phyloP scores from a whole-genome alignment of 129 eudicot genomes.

The Artemisia tridentata region DNA sequence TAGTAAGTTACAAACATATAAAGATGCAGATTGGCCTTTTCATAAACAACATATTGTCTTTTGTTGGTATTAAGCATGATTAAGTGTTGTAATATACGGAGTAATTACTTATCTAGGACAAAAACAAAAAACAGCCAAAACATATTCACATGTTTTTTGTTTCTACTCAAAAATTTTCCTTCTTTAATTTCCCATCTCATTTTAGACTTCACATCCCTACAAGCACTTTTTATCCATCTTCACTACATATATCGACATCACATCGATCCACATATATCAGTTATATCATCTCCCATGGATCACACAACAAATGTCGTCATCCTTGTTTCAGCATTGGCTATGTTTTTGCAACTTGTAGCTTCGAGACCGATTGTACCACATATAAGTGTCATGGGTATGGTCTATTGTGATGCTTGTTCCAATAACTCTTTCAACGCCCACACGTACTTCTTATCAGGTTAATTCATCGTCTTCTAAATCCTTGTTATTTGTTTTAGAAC shows the following conservation, averaged over 20 bases:
- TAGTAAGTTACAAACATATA: neutral
- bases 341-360: conserved; percentile 38
- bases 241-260: conserved; percentile 2
- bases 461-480: neutral
- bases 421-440: conserved; percentile 64
- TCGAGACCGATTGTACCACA: conserved; percentile 37
- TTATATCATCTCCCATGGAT: conserved; percentile 17
- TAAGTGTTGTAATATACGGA: neutral
- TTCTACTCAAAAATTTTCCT: conserved; percentile 5
- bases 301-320: conserved; percentile 11
- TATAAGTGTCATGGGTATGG: conserved; percentile 83
- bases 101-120: too few relatives aligned
- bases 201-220: conserved; percentile 8
- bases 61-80: conserved; percentile 24
- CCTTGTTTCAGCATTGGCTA: conserved; percentile 12
- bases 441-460: conserved; percentile 86
- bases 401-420: conserved; percentile 78
- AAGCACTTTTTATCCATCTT: conserved; percentile 22
- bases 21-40: conserved; percentile 19
- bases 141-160: conserved; percentile 36
- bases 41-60: conserved; percentile 13
- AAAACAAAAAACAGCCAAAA: conserved; percentile 27
- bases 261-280: neutral
- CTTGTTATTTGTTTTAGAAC: neutral
- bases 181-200: conserved; percentile 15